Base-by-base conservation (phyloP, 2,329 filamentous ascomycete species). In the Fusarium domesticum region DNA sequence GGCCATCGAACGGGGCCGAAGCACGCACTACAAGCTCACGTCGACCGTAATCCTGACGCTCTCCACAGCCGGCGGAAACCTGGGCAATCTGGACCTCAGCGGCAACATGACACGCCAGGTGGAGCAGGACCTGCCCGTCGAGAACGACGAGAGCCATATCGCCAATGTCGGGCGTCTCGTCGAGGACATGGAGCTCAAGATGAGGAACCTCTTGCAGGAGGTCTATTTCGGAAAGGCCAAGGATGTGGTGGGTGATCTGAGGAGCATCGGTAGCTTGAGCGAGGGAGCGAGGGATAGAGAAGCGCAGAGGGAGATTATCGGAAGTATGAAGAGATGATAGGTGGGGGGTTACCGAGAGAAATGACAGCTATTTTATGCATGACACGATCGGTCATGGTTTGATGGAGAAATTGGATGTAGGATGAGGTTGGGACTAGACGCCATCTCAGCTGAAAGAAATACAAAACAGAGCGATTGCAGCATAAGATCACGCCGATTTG, bases 211-310 rank as follows among this genome's bases (percentile, higher is more conserved):
- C 69, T 74, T 98, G 66, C 92, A 98, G 76, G 93, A 98, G 71
- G 93, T 98, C 38, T 98, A 98, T 73, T 98, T 98, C 71, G 93
- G 93, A 65, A 98, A 98, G 77, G 92, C 93, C 43, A 96, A 95
- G 79, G 93, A 98, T 70, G 90, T 98, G 3, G 92, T 98, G 4
- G 93, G 92, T 43, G 92, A 98, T 67, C 71, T 98, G 69, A 80
- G 93, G 66, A 97, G 91, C 70, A 79, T 95, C 53, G 83, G 83
- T 39, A 84, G 86, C 51, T 71, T 97, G 66, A 95, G 88, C 54
- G 89, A 96, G 70, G 83, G 85, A 31, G 89, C 87, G 63, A 81
- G 80, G 63, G 92, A 96, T 56, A 80, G 87, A 50, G 88, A 89
- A 58, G 84, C 88, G 45, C 93, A 97, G 69, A 77, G 84, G 60